A percentile compares a stretch with the other conserved stretches of the same genome.
phyloP scores from a whole-genome alignment of 108 stramenopile genomes.

The Pseudonitzschia multiseries region DNA sequence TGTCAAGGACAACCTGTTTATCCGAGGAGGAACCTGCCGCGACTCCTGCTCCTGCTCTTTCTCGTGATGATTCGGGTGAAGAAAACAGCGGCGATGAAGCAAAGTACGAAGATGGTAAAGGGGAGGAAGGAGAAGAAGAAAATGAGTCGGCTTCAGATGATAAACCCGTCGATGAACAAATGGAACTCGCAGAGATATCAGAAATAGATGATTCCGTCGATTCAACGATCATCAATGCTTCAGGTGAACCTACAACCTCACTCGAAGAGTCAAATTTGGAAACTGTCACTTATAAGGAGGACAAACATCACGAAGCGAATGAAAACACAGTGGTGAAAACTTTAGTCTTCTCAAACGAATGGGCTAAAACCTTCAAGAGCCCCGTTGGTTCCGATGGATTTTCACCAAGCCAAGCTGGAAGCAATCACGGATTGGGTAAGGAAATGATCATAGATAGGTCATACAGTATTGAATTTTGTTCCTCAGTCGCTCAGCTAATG shows the following conservation, averaged over 20 bases:
- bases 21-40: neutral
- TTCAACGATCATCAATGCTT: too few species aligned
- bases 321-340: neutral
- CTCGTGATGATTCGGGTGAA: neutral
- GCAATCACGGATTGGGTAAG: slow-evolving; percentile 37
- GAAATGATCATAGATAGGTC: neutral
- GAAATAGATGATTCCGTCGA: too few species aligned
- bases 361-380: slow-evolving; percentile 25
- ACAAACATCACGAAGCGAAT: too few species aligned
- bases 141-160: neutral
- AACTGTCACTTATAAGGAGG: too few species aligned
- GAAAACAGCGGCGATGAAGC: slow-evolving; percentile 15
- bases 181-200: too few species aligned
- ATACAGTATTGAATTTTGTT: neutral
- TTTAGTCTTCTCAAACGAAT: slow-evolving; percentile 5
- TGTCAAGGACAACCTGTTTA: neutral
- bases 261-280: too few species aligned
- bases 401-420: slow-evolving; percentile 23
- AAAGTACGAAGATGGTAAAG: slow-evolving; percentile 9
- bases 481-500: neutral
- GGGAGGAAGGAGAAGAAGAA: neutral
- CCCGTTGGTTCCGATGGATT: slow-evolving; percentile 16
- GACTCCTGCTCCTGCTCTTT: neutral
- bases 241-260: too few species aligned
- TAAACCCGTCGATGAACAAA: too few species aligned